phyloP scores from a whole-genome alignment of 2,329 filamentous ascomycete genomes.

The Pseudocercospora pini-densiflorae region DNA sequence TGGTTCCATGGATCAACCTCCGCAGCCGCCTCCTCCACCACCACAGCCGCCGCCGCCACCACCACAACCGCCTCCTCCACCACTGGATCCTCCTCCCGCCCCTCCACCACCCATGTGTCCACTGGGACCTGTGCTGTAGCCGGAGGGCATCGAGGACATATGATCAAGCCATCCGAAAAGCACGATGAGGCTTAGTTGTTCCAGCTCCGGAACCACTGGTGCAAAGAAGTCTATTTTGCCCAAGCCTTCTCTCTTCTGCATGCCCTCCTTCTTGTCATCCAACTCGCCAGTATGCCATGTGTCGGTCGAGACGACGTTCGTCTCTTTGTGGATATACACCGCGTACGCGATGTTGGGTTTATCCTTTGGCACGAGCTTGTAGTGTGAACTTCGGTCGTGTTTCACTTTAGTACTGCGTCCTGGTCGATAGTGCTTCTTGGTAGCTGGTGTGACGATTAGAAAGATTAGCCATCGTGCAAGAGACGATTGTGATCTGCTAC shows the following conservation, averaged over 20 bases:
- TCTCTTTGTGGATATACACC: neutral
- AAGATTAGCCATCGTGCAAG: too few species aligned
- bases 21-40: too few species aligned
- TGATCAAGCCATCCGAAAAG: neutral
- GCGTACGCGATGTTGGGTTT: neutral
- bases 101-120: too few species aligned
- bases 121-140: neutral
- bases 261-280: neutral
- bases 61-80: neutral
- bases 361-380: neutral
- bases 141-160: neutral
- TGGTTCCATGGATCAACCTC: too few species aligned
- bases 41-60: neutral
- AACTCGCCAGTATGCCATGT: neutral
- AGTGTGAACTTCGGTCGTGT: neutral
- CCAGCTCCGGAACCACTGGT: neutral
- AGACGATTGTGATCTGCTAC: too few species aligned
- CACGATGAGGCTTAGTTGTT: neutral
- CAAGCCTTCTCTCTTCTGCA: neutral
- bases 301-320: neutral
- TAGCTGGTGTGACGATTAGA: too few species aligned
- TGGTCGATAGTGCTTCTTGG: too few species aligned
- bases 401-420: too few species aligned
- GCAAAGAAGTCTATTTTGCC: neutral
- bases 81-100: neutral